A percentile compares a stretch with the other conserved stretches of the same genome.
Conservation (phyloP, 2,329 filamentous ascomycete genomes). For the Alternaria brassicae region DNA sequence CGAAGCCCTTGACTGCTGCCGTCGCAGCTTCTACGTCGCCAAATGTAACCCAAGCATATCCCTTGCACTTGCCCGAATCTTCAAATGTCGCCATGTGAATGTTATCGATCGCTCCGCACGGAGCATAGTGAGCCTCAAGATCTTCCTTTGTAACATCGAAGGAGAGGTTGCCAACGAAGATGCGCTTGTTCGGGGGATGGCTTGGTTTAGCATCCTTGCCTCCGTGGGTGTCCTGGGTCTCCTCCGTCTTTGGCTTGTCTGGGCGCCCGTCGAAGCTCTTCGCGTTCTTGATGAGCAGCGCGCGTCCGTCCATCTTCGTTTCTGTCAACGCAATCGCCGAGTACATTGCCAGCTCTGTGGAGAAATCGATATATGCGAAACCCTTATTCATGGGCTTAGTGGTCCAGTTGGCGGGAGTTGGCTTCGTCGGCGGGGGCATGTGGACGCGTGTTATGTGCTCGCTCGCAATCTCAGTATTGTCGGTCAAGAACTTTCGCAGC, state of each 20-base stretch:
- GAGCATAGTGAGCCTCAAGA: conserved; percentile 79
- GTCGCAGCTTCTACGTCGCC: conserved; percentile 77
- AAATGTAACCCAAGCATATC: conserved; percentile 95
- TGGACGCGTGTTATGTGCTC: conserved; percentile 84
- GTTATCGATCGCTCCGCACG: conserved; percentile 82
- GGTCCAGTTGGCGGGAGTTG: conserved; percentile 49
- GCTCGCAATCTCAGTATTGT: conserved; percentile 65
- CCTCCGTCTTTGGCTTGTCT: conserved; percentile 62
- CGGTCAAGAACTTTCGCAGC: conserved; percentile 80
- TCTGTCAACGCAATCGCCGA: conserved; percentile 89
- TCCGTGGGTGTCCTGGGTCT: conserved; percentile 23
- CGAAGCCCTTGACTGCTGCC: conserved; percentile 80
- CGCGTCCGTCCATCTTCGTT: conserved; percentile 75
- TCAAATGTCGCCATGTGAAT: conserved; percentile 94
- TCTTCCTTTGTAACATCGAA: conserved; percentile 73
- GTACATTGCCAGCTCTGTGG: conserved; percentile 69
- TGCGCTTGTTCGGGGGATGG: conserved; percentile 75
- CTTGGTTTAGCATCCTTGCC: conserved; percentile 43
- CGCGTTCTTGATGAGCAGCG: conserved; percentile 90
- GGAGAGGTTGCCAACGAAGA: conserved; percentile 75
- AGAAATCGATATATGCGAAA: conserved; percentile 95
- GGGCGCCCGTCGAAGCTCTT: conserved; percentile 91
- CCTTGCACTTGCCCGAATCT: conserved; percentile 97
- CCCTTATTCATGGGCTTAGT: conserved; percentile 78
- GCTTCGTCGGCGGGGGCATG: conserved; percentile 66